Base-by-base conservation (phyloP, 345 rosid species). In the Garcia nutans region DNA sequence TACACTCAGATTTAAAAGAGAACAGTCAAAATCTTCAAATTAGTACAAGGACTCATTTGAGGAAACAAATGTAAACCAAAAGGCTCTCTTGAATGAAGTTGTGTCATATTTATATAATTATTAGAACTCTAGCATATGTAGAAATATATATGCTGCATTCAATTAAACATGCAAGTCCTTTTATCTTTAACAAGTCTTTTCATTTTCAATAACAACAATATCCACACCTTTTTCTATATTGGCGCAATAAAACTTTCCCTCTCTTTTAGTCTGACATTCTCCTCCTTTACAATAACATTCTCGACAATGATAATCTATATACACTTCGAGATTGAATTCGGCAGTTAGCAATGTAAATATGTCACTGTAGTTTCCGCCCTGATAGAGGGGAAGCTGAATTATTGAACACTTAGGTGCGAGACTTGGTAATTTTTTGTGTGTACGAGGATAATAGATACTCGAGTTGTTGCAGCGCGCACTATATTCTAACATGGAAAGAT, bases 331-430 rank as follows among this genome's bases (percentile, higher is more conserved):
- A 47, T 8, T 8, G 50, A 47, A 47, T 9, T 47, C 13, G 2
- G 50, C 50, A 47, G 50, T 47, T 47, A 47, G 50, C 13, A 47
- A 11, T 47, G 50, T 47, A 47, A 47, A 47, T 47, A 47, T 47
- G 50, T 47, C 13, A 47, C 13, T 47, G 10, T 2, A 11, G 10
- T 10, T 47, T 47, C 50, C 13, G 54, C 57, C 55, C 57, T 62
- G 75, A 75, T 8, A 54, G 65, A 3, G 44, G n/a, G 0, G 50
- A 52, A 66, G 71, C 55, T 65, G 79, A 47, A 86, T 59, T 20
- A 12, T 20, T n/a, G 85, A 78, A 76, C 91, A 82, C 23, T 72
- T 71, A 61, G 68, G 65, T 22, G 74, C 80, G 68, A 59, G 50
- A 62, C n/a, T 15, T 26, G 71, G 68, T 2, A 2, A 31, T 22